Evolutionary conservation across 768 basidiomycete genomes (phyloP), one percentile per base, ranked within the genome.

Genomic region (Dictyophora rubrovolvata): DNA sequence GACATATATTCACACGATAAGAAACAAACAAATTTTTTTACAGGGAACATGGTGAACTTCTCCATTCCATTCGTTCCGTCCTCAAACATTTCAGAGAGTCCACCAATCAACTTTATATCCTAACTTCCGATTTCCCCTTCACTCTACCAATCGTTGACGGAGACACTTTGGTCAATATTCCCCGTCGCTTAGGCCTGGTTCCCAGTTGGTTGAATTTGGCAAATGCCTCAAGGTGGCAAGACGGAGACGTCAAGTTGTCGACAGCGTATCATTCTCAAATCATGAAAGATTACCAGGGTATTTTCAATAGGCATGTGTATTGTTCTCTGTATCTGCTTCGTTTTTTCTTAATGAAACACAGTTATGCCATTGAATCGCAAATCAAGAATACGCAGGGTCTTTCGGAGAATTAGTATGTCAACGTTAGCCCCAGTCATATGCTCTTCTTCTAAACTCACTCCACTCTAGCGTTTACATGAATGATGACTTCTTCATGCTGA

Each of bases 401-500:
- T 1, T 70, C 73, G 0, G 71, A 72, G 5, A 61, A 66, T 51
- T 70, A 72, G 64, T 71, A 64, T 62, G 69, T 36, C 7, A 28
- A 34, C 48, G 9, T 17, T 36, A 7, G 46, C 22, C 2, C 46
- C 23, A 11, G 23, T 5, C 34, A 17, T 54, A 22, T 7, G 35
- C 36, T 22, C n/a, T 33, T 17, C 14, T 20, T 51, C n/a, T n/a
- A 28, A 28, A 28, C 28, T 28, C 28, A 28, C 2, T 28, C 7
- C 28, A 28, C 7, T 28, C 7, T 18, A 48, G 20, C 20, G 42
- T 37, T 56, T 18, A 56, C 21, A 60, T 72, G 65, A 77, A 77
- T 61, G 75, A 77, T 63, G 76, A 77, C 63, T 72, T 73, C 55
- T 77, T 72, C 64, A 62, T 75, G 61, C 20, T 64, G 23, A 59